phyloP scores from a whole-genome alignment of 2,329 filamentous ascomycete species.

The Talaromyces islandicus region DNA sequence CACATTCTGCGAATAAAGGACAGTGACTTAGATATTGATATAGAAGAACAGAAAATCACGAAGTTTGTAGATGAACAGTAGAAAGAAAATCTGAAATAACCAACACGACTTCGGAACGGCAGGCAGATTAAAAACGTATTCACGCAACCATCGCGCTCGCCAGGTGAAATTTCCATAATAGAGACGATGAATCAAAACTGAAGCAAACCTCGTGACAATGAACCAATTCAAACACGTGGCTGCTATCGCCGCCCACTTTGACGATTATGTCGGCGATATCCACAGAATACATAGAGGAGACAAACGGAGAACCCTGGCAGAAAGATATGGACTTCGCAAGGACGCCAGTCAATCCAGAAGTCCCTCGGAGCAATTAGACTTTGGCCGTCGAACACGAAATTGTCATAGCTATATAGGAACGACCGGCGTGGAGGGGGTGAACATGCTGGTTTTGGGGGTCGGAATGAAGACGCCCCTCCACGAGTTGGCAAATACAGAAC shows the following conservation, averaged over 20 bases:
- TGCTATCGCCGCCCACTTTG: neutral
- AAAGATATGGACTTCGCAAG: too few relatives aligned
- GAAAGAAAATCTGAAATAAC: slow-evolving; percentile 6
- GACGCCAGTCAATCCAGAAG: too few relatives aligned
- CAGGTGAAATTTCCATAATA: neutral
- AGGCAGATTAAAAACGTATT: slow-evolving; percentile 33
- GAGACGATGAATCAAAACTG: neutral
- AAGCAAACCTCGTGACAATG: neutral
- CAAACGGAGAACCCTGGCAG: too few relatives aligned
- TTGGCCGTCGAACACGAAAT: too few relatives aligned
- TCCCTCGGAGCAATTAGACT: too few relatives aligned
- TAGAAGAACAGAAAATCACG: slow-evolving; percentile 15
- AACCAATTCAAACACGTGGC: neutral
- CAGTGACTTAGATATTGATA: neutral
- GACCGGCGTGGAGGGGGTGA: too few relatives aligned
- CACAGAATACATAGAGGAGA: neutral
- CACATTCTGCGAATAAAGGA: neutral
- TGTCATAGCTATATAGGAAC: too few relatives aligned
- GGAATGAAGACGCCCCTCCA: too few relatives aligned
- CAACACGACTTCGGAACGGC: slow-evolving; percentile 25
- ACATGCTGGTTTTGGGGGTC: too few relatives aligned
- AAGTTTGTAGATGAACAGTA: slow-evolving; percentile 6
- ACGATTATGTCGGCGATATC: neutral
- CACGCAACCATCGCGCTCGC: slow-evolving; percentile 27
- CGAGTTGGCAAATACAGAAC: too few relatives aligned